Evolutionary conservation across 2,329 filamentous ascomycete genomes (phyloP).

Genomic region (Penicillium sp.): DNA sequence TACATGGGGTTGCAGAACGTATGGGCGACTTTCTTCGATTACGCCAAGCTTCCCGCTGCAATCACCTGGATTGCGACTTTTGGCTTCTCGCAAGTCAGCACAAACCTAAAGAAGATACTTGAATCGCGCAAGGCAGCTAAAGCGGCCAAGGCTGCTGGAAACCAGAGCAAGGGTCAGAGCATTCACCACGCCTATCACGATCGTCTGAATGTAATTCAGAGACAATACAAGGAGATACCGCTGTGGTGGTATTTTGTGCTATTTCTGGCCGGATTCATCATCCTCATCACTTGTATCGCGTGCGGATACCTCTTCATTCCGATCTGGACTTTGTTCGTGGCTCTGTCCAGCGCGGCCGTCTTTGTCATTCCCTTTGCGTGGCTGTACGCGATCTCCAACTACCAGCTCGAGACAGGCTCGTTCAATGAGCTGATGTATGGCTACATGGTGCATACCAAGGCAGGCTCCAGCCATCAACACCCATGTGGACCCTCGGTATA

Average conservation of each 20-base stretch:
- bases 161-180: conserved; percentile 22
- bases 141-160: conserved; percentile 25
- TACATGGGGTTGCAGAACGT: conserved; percentile 62
- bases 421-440: conserved; percentile 65
- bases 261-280: conserved; percentile 55
- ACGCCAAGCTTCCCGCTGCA: conserved; percentile 62
- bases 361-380: conserved; percentile 62
- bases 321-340: conserved; percentile 63
- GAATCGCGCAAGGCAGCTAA: conserved; percentile 40
- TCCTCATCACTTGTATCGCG: conserved; percentile 57
- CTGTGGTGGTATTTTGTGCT: conserved; percentile 61
- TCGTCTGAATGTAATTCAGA: conserved; percentile 62
- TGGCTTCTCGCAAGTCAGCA: conserved; percentile 54
- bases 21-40: conserved; percentile 65
- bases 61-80: conserved; percentile 64
- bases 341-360: conserved; percentile 57
- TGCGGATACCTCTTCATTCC: conserved; percentile 61
- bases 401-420: conserved; percentile 57
- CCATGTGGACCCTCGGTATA: conserved; percentile 63
- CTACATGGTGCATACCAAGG: conserved; percentile 58
- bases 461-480: conserved; percentile 56
- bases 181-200: conserved; percentile 62
- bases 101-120: conserved; percentile 51
- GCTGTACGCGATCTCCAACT: conserved; percentile 64
- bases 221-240: conserved; percentile 62